Evolutionary conservation across 768 basidiomycete species (phyloP).

Genomic region (Termitomyces sp.): DNA sequence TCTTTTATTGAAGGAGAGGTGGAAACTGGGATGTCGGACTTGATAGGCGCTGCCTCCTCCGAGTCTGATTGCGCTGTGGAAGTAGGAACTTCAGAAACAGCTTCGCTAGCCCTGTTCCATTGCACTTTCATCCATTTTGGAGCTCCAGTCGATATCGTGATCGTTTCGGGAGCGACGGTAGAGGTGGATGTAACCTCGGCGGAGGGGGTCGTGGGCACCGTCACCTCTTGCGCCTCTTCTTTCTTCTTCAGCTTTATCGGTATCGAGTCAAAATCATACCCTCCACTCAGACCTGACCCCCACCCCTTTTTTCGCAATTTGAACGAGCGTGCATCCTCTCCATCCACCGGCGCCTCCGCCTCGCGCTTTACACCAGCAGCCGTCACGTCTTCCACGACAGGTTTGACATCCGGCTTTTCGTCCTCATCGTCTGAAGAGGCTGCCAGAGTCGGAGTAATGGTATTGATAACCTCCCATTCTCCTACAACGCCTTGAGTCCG

Average conservation of each 20-base stretch:
- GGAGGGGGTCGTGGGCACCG: conserved; percentile 4
- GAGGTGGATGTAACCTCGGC: conserved; percentile 1
- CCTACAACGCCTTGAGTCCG: conserved; percentile 71
- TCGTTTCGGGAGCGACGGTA: conserved; percentile 3
- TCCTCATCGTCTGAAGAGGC: conserved; percentile 18
- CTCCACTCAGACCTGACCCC: conserved; percentile 64
- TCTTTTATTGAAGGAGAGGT: not conserved
- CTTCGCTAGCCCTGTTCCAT: conserved; percentile 29
- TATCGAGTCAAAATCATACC: conserved; percentile 78
- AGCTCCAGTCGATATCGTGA: conserved; percentile 14
- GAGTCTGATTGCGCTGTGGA: not conserved
- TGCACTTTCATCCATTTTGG: conserved; percentile 36
- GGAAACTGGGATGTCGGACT: not conserved
- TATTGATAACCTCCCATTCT: conserved; percentile 69
- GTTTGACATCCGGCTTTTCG: conserved; percentile 8
- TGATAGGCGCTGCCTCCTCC: not conserved
- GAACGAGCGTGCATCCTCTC: conserved; percentile 59
- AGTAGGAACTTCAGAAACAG: not conserved
- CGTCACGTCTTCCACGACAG: conserved; percentile 20
- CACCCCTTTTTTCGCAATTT: conserved; percentile 68
- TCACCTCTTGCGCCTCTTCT: conserved; percentile 32
- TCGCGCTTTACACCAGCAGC: conserved; percentile 32
- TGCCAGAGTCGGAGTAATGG: conserved; percentile 23
- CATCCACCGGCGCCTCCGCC: conserved; percentile 36
- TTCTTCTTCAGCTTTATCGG: conserved; percentile 65